These are phyloP conservation scores for Skeletonema tropicum DNA, from an alignment of 108 stramenopile species.

Conservation along the genomic window DNA sequence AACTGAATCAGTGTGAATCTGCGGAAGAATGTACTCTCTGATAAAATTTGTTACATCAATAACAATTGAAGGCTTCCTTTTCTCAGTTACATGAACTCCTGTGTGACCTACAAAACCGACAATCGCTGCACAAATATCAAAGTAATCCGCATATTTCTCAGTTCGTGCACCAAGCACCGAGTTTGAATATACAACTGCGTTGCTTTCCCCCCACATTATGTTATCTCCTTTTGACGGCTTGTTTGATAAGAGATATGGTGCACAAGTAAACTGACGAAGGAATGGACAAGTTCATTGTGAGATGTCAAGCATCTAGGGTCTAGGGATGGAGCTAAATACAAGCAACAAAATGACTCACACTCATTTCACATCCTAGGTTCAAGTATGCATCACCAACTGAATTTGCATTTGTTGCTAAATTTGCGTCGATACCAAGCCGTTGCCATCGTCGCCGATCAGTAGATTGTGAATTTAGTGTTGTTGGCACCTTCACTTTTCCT, in stretches of 20 bases:
- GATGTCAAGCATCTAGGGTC: neutral
- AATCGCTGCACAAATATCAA: slow-evolving; percentile 84
- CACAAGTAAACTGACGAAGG: slow-evolving; percentile 84
- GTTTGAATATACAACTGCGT: slow-evolving; percentile 87
- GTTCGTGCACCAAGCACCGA: slow-evolving; percentile 80
- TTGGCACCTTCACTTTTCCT: slow-evolving; percentile 70
- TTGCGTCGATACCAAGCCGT: slow-evolving; percentile 56
- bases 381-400: slow-evolving; percentile 76
- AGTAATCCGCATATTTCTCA: slow-evolving; percentile 88
- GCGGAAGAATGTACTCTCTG: slow-evolving; percentile 22
- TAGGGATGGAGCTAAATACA: neutral
- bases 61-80: slow-evolving; percentile 58
- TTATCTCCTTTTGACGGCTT: slow-evolving; percentile 52
- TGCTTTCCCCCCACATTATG: slow-evolving; percentile 82
- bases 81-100: slow-evolving; percentile 65
- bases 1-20: neutral
- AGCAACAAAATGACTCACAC: neutral
- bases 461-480: slow-evolving; percentile 81
- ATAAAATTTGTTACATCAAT: slow-evolving; percentile 58
- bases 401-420: slow-evolving; percentile 53
- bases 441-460: slow-evolving; percentile 74
- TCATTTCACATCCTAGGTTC: slow-evolving; percentile 62
- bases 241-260: slow-evolving; percentile 71
- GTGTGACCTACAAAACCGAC: slow-evolving; percentile 64
- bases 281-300: neutral